Evolutionary conservation across 1,284 basidiomycete species (phyloP), one percentile per base, ranked within the genome.

Genomic region (Cryptococcus sp.): DNA sequence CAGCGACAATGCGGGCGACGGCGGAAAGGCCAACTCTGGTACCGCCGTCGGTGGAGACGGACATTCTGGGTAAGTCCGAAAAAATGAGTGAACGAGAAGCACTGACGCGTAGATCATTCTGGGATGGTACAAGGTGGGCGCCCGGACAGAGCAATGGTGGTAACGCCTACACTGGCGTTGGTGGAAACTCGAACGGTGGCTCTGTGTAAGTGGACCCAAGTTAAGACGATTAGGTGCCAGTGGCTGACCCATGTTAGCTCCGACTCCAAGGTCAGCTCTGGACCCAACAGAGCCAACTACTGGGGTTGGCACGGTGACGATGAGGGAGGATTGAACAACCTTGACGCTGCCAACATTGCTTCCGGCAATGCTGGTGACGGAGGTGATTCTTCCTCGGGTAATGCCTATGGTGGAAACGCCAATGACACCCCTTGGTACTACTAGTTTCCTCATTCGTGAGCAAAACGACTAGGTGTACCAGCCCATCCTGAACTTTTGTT

Each of bases 151-250:
- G 45, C 18, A 53, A 55, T 25, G 63, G 61, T 28, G 63, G 63
- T 19, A 57, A 46, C 39, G 63, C 63, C 7, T 63, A 65, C 56
- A 60, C 63, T 31, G 61, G 63, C 52, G 61, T 65, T n/a, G 63
- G 63, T 19, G 63, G 63, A 11, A 58, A 56, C 43, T 53, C 63
- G 51, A 62, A 63, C 50, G 63, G 59, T 44, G 61, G 63, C 49
- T 53, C 48, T 52, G 53, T 59, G 63, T 65, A 25, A 60, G 56
- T 59, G 5, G n/a, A n/a, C n/a, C n/a, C n/a, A n/a, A n/a, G n/a
- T n/a, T n/a, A n/a, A n/a, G n/a, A n/a, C n/a, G n/a, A n/a, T n/a
- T n/a, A n/a, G n/a, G n/a, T n/a, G n/a, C n/a, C n/a, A n/a, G n/a
- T n/a, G n/a, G n/a, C n/a, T n/a, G n/a, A n/a, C n/a, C n/a, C n/a